Evolutionary conservation across 192 early-diverging fungal species (phyloP).

Genomic region (Globomyces pollinis-pini): DNA sequence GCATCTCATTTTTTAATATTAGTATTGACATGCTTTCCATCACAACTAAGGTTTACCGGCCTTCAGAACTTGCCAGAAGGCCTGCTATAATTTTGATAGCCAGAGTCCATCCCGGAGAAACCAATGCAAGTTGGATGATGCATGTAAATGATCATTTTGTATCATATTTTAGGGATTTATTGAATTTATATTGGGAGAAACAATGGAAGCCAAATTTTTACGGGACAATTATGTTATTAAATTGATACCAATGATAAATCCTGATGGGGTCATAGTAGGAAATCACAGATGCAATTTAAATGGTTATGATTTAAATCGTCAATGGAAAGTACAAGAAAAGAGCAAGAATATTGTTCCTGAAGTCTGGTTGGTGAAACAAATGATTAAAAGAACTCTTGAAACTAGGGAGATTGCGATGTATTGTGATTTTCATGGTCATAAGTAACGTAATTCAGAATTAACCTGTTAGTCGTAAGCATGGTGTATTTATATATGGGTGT

Average conservation of each 20-base stretch:
- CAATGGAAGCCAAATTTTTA: constrained; percentile 16
- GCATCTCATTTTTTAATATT: background rate
- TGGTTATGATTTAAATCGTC: constrained; percentile 37
- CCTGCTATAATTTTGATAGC: constrained; percentile 26
- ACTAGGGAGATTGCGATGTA: constrained; percentile 22
- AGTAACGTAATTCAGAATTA: constrained; percentile 10
- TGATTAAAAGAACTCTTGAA: constrained; percentile 14
- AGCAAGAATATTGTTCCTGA: constrained; percentile 16
- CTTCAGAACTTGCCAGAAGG: constrained; percentile 15
- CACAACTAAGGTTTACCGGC: constrained; percentile 15
- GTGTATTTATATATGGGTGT: constrained; percentile 40
- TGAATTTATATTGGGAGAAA: constrained; percentile 16
- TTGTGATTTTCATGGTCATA: constrained; percentile 42
- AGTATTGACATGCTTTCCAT: constrained; percentile 26
- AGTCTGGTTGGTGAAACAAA: constrained; percentile 10
- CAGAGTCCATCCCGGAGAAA: constrained; percentile 38
- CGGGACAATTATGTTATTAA: constrained; percentile 31
- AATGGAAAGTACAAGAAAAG: constrained; percentile 19
- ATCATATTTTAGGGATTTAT: constrained; percentile 21
- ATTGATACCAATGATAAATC: constrained; percentile 41
- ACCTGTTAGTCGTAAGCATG: constrained; percentile 29
- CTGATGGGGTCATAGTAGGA: constrained; percentile 35
- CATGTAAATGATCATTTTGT: constrained; percentile 1
- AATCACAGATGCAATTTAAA: constrained; percentile 37
- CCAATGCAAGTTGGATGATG: constrained; percentile 33